These are phyloP conservation scores for Chrysoporthe austroafricana DNA, from an alignment of 2,329 filamentous ascomycete genomes.

Conservation along the genomic window DNA sequence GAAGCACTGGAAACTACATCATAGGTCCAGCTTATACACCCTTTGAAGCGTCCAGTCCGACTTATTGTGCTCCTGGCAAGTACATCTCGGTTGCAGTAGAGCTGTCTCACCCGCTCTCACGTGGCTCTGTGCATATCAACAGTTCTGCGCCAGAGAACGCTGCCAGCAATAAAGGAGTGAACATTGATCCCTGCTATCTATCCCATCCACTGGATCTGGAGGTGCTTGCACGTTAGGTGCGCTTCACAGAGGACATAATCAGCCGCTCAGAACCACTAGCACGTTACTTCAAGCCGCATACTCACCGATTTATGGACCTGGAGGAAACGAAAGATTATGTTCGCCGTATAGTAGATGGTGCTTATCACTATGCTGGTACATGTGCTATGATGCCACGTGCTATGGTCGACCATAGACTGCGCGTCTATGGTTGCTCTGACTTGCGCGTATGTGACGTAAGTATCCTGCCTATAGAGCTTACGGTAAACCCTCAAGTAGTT, in stretches of 20 bases:
- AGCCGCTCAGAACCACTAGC: slow-evolving; percentile 5
- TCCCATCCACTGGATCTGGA: slow-evolving; percentile 13
- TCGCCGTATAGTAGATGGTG: not conserved
- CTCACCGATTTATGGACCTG: too few relatives aligned
- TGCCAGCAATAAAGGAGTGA: not conserved
- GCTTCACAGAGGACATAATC: slow-evolving; percentile 4
- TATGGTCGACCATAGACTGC: slow-evolving; percentile 42
- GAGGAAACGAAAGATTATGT: too few relatives aligned
- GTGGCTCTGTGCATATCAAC: slow-evolving; percentile 9
- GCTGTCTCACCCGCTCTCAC: slow-evolving; percentile 1
- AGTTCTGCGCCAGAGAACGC: not conserved
- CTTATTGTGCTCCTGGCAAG: not conserved
- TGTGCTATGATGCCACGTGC: slow-evolving; percentile 47
- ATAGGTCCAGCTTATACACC: not conserved
- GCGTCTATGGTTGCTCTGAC: too few relatives aligned
- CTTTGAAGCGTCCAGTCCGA: not conserved
- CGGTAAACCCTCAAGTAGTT: slow-evolving; percentile 31
- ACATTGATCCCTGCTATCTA: too few relatives aligned
- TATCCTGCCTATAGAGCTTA: slow-evolving; percentile 41
- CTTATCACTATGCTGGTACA: slow-evolving; percentile 41
- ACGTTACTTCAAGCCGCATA: not conserved
- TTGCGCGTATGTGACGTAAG: slow-evolving; percentile 47
- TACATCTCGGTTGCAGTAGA: not conserved
- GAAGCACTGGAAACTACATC: slow-evolving; percentile 1
- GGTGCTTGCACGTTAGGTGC: slow-evolving; percentile 14